A percentile compares a stretch with the other conserved stretches of the same genome.
Evolutionary conservation across 2,329 filamentous ascomycete genomes (phyloP).

Genomic region (Pseudocercospora vitis): DNA sequence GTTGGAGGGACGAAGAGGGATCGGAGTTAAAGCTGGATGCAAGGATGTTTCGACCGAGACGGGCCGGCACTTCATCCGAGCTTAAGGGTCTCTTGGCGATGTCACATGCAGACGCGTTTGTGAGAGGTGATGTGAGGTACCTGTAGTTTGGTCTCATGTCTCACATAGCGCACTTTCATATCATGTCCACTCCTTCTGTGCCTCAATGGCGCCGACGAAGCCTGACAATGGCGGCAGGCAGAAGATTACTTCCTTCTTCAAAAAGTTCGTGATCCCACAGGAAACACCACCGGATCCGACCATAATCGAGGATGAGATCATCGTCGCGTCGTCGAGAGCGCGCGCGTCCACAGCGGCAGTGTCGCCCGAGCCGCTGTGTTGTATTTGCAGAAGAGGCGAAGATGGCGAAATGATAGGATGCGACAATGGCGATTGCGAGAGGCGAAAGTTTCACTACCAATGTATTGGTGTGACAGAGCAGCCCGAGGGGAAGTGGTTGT

Average conservation of each 20-base stretch:
- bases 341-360: not conserved
- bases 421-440: constrained; percentile 71
- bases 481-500: constrained; percentile 45
- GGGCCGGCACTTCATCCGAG: no score
- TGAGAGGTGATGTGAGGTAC: no score
- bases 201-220: constrained; percentile 15
- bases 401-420: constrained; percentile 69
- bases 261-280: constrained; percentile 38
- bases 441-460: constrained; percentile 79
- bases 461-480: constrained; percentile 68
- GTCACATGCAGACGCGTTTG: not conserved
- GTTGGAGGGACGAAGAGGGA: not conserved
- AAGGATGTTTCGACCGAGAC: no score
- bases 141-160: no score
- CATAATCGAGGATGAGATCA: constrained; percentile 30
- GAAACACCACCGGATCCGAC: constrained; percentile 27
- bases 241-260: constrained; percentile 50
- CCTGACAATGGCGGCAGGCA: constrained; percentile 9
- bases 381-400: not conserved
- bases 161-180: not conserved
- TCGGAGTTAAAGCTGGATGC: not conserved
- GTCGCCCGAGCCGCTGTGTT: not conserved
- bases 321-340: constrained; percentile 24
- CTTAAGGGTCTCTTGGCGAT: constrained; percentile 11
- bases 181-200: not conserved